Conservation (phyloP, 768 basidiomycete genomes). For the Boletus reticuloceps region DNA sequence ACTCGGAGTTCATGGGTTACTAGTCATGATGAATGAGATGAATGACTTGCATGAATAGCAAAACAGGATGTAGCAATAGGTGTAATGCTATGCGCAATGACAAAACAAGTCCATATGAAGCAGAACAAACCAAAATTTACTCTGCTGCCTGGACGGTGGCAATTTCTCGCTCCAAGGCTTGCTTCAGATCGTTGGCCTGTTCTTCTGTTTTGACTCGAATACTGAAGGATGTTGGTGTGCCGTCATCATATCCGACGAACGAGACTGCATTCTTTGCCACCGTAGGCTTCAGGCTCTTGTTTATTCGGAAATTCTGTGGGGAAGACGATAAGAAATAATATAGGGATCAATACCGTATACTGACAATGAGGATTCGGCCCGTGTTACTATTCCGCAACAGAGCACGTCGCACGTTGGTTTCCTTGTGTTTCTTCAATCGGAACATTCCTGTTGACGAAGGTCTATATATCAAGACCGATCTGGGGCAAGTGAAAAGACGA, state of each 20-base stretch:
- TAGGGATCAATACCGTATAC: conserved; percentile 26
- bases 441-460: conserved; percentile 49
- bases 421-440: conserved; percentile 73
- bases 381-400: conserved; percentile 72
- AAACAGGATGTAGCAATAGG: conserved; percentile 23
- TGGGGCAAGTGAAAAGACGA: conserved; percentile 22
- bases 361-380: conserved; percentile 71
- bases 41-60: conserved; percentile 10
- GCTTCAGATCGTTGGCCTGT: conserved; percentile 55
- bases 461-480: background rate
- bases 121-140: conserved; percentile 5
- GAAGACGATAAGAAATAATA: conserved; percentile 6
- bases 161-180: conserved; percentile 61
- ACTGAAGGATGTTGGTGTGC: conserved; percentile 56
- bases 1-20: background rate
- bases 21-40: background rate
- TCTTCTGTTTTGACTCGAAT: conserved; percentile 60
- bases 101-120: background rate
- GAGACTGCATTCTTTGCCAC: conserved; percentile 52
- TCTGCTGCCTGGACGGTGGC: conserved; percentile 37
- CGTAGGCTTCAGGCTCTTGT: conserved; percentile 54
- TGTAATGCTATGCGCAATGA: conserved; percentile 22
- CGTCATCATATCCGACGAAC: conserved; percentile 67
- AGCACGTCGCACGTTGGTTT: conserved; percentile 53
- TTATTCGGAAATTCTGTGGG: conserved; percentile 71